phyloP scores from a whole-genome alignment of 2,329 filamentous ascomycete genomes.

The Decorospora gaudefroyi region DNA sequence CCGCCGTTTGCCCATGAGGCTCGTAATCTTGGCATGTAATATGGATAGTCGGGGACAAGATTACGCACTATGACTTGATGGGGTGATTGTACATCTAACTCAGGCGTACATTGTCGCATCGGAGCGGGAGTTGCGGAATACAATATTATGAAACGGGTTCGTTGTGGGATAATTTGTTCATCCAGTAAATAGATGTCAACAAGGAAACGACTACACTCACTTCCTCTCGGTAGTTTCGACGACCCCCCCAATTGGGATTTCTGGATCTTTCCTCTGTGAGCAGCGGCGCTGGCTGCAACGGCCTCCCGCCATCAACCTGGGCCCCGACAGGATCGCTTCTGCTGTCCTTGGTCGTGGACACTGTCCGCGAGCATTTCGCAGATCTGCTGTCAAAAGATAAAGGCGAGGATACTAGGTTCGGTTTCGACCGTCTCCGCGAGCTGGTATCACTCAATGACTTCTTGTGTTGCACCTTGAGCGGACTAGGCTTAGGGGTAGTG shows the following conservation, averaged over 20 bases:
- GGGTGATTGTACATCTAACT: constrained; percentile 19
- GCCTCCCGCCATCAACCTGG: constrained; percentile 22
- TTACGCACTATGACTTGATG: neutral
- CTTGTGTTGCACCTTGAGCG: constrained; percentile 32
- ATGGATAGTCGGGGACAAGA: neutral
- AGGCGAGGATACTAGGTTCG: constrained; percentile 26
- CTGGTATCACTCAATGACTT: constrained; percentile 29
- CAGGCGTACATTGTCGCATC: constrained; percentile 24
- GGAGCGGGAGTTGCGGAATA: constrained; percentile 13
- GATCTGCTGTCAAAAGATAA: constrained; percentile 33
- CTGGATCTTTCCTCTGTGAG: constrained; percentile 28
- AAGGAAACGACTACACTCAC: constrained; percentile 39
- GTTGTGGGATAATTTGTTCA: constrained; percentile 25
- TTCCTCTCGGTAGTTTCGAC: constrained; percentile 27
- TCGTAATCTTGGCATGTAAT: neutral
- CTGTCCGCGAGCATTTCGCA: constrained; percentile 27
- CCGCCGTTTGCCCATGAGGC: constrained; percentile 1
- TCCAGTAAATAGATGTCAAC: constrained; percentile 22
- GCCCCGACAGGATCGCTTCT: constrained; percentile 26
- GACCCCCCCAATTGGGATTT: constrained; percentile 16
- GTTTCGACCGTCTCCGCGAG: constrained; percentile 26
- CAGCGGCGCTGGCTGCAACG: constrained; percentile 30
- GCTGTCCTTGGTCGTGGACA: constrained; percentile 23
- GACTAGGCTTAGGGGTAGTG: constrained; percentile 21
- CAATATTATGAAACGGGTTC: constrained; percentile 36